phyloP scores from a whole-genome alignment of 2,329 filamentous ascomycete genomes.

The Exophiala spinifera region DNA sequence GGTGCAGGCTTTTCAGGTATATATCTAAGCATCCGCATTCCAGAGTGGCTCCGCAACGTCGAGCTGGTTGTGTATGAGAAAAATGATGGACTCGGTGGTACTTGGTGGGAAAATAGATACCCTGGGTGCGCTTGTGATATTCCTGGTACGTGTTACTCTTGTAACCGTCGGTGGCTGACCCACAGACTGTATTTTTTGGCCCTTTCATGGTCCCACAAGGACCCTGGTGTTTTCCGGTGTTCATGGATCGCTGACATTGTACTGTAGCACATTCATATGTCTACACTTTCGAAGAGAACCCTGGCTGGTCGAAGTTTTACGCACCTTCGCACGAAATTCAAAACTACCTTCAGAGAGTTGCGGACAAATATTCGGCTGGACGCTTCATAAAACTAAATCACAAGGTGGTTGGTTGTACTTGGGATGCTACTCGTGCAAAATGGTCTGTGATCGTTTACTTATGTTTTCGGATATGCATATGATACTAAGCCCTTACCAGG shows the following conservation, averaged over 20 bases:
- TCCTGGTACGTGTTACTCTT: slow-evolving; percentile 1
- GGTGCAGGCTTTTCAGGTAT: slow-evolving; percentile 43
- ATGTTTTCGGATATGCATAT: not conserved
- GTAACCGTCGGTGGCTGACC: no score
- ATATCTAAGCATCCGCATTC: slow-evolving; percentile 34
- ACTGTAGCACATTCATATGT: slow-evolving; percentile 34
- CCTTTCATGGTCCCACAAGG: not conserved
- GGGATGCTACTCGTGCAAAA: slow-evolving; percentile 45
- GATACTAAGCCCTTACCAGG: no score
- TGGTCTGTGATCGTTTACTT: slow-evolving; percentile 24
- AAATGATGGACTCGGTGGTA: slow-evolving; percentile 32
- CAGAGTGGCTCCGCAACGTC: slow-evolving; percentile 16
- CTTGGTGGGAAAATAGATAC: slow-evolving; percentile 34
- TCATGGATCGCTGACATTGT: no score
- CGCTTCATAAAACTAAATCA: slow-evolving; percentile 58
- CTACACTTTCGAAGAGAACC: slow-evolving; percentile 21
- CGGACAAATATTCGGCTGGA: slow-evolving; percentile 39
- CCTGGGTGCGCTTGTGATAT: slow-evolving; percentile 22
- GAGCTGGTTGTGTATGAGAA: slow-evolving; percentile 29
- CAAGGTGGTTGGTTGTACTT: slow-evolving; percentile 50
- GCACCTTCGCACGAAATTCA: slow-evolving; percentile 14
- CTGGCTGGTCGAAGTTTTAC: slow-evolving; percentile 17
- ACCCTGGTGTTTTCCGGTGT: no score
- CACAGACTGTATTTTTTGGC: no score
- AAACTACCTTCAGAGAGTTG: slow-evolving; percentile 13